A percentile compares a stretch with the other conserved stretches of the same genome.
Evolutionary conservation across 768 basidiomycete genomes (phyloP).

Genomic region (Leccinum incarnatum): DNA sequence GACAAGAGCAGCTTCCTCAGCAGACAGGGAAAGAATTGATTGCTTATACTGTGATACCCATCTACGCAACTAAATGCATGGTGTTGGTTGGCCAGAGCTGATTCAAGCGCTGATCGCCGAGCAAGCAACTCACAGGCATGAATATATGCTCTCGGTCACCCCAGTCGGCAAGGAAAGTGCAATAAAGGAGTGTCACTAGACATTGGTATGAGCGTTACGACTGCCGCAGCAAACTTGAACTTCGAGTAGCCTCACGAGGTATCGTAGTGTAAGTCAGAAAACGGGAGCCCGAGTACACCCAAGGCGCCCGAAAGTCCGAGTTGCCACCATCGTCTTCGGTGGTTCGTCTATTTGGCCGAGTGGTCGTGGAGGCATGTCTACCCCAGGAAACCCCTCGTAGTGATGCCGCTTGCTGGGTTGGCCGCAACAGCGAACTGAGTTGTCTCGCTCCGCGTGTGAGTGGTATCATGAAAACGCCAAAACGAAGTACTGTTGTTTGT

Average conservation of each 20-base stretch:
- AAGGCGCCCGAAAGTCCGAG: constrained; percentile 55
- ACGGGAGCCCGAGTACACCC: constrained; percentile 54
- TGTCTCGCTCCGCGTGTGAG: constrained; percentile 13
- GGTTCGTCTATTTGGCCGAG: constrained; percentile 6
- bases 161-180: constrained; percentile 62
- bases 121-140: constrained; percentile 48
- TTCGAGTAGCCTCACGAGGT: constrained; percentile 43
- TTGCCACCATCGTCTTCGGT: constrained; percentile 16
- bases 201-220: neutral
- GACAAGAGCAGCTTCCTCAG: constrained; percentile 44
- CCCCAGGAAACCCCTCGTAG: neutral
- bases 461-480: neutral
- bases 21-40: constrained; percentile 55
- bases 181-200: constrained; percentile 53
- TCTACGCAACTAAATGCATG: constrained; percentile 45
- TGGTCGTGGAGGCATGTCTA: constrained; percentile 17
- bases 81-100: neutral
- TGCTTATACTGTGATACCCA: constrained; percentile 52
- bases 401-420: neutral
- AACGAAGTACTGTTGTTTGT: neutral
- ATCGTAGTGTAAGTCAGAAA: constrained; percentile 53
- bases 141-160: constrained; percentile 73
- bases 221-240: neutral
- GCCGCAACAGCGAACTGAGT: constrained; percentile 3
- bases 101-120: neutral